phyloP scores from a whole-genome alignment of 2,329 filamentous ascomycete genomes.

The Phialemoniopsis sp. region DNA sequence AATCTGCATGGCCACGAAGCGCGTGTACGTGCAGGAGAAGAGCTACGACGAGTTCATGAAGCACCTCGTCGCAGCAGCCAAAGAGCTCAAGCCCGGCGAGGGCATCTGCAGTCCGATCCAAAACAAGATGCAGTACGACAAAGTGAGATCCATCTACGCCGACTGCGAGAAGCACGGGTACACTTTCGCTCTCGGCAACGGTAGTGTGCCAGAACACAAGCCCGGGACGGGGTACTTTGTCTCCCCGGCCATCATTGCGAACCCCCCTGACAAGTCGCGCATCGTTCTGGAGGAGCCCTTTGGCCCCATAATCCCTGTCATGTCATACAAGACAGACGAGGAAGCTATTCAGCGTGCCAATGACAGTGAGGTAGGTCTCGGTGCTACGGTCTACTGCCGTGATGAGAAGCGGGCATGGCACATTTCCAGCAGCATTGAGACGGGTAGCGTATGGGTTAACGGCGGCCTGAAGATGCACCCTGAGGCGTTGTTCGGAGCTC shows the following conservation, averaged over 20 bases:
- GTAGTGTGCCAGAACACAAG: too few relatives aligned
- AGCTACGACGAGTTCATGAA: conserved; percentile 40
- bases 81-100: too few relatives aligned
- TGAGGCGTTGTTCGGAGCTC: conserved; percentile 38
- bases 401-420: conserved; percentile 34
- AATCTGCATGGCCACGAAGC: conserved; percentile 45
- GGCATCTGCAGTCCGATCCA: conserved; percentile 49
- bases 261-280: conserved; percentile 48
- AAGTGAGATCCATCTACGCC: conserved; percentile 44
- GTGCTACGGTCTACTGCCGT: too few relatives aligned
- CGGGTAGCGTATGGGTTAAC: conserved; percentile 52
- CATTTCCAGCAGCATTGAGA: conserved; percentile 41
- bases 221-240: conserved; percentile 49
- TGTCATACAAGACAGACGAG: too few relatives aligned
- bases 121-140: conserved; percentile 55
- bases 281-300: conserved; percentile 52
- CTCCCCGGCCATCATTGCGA: conserved; percentile 52
- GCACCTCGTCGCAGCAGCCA: too few relatives aligned
- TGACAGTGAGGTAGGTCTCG: too few relatives aligned
- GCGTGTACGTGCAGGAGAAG: conserved; percentile 49
- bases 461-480: conserved; percentile 28
- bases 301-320: conserved; percentile 35
- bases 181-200: conserved; percentile 38
- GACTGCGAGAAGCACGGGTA: conserved; percentile 42
- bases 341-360: too few relatives aligned